Percentiles rank a stretch among this genome's conserved stretches.
These are phyloP conservation scores for Phytophthora pseudosyringae DNA, from an alignment of 352 stramenopile species.

Conservation along the genomic window DNA sequence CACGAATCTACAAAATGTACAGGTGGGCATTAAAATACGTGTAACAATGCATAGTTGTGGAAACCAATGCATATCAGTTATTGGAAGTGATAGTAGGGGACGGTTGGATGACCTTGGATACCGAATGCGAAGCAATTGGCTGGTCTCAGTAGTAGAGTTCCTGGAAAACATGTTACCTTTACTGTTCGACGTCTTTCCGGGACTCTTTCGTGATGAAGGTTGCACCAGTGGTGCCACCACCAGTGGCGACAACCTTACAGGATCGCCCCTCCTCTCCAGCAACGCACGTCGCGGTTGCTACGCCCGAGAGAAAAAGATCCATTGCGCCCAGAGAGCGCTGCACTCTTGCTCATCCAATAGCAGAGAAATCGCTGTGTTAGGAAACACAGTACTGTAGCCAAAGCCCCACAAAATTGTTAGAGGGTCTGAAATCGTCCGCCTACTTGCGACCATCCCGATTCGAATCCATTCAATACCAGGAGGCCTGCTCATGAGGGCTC, in stretches of 20 bases:
- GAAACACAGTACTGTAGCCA: too few species aligned
- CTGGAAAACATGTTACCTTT: conserved; percentile 22
- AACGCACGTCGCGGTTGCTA: conserved; percentile 12
- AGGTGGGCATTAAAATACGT: not conserved
- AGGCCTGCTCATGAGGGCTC: too few species aligned
- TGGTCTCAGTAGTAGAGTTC: conserved; percentile 11
- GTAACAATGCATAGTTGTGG: not conserved
- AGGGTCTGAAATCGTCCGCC: too few species aligned
- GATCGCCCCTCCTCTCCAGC: conserved; percentile 27
- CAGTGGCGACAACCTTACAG: conserved; percentile 15
- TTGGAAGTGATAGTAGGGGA: not conserved
- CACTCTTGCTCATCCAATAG: not conserved
- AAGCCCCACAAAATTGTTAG: too few species aligned
- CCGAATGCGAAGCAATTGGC: conserved; percentile 11
- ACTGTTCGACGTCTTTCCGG: conserved; percentile 6
- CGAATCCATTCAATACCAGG: too few species aligned
- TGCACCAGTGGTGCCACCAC: too few species aligned
- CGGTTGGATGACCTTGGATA: not conserved
- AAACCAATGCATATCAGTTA: not conserved
- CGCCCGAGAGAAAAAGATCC: conserved; percentile 18
- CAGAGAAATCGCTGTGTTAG: too few species aligned
- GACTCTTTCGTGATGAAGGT: conserved; percentile 5
- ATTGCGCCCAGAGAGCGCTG: conserved; percentile 17
- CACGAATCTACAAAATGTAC: too few species aligned
- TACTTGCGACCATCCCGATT: too few species aligned